These are phyloP conservation scores for Schrenkiella parvula DNA, from an alignment of 345 rosid species.

Conservation along the genomic window DNA sequence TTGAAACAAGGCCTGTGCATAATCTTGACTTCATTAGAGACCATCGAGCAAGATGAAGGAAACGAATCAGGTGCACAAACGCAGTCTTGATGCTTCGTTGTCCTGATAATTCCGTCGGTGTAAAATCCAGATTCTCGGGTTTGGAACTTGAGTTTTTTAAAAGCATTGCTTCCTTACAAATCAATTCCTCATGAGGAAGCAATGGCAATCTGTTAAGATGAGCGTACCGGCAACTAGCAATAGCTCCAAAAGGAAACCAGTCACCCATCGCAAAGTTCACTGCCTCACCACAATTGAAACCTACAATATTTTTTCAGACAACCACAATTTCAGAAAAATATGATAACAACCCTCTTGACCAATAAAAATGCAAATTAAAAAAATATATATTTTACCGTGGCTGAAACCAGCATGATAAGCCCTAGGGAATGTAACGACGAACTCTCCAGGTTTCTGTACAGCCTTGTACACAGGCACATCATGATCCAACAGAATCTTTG, in stretches of 20 bases:
- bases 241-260: slow-evolving; percentile 95
- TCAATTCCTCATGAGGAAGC: slow-evolving; percentile 96
- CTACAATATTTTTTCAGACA: slow-evolving; percentile 39
- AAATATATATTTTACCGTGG: slow-evolving; percentile 57
- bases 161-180: slow-evolving; percentile 94
- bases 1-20: slow-evolving; percentile 49
- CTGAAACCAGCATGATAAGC: slow-evolving; percentile 99
- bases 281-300: slow-evolving; percentile 99
- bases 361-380: not conserved
- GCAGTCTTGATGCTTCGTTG: slow-evolving; percentile 54
- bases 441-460: slow-evolving; percentile 98
- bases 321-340: not conserved
- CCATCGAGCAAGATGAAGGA: slow-evolving; percentile 85
- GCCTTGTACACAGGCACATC: slow-evolving; percentile 94
- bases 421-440: slow-evolving; percentile 83
- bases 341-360: not conserved
- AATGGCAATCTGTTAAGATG: slow-evolving; percentile 84
- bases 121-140: slow-evolving; percentile 54
- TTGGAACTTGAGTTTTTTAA: slow-evolving; percentile 44
- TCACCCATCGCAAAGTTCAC: slow-evolving; percentile 97
- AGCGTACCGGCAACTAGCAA: slow-evolving; percentile 91
- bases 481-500: slow-evolving; percentile 75
- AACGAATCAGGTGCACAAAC: slow-evolving; percentile 76
- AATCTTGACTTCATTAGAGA: slow-evolving; percentile 58
- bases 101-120: slow-evolving; percentile 53